phyloP scores from a whole-genome alignment of 306 rosid genomes.

The Quercus bicolor region DNA sequence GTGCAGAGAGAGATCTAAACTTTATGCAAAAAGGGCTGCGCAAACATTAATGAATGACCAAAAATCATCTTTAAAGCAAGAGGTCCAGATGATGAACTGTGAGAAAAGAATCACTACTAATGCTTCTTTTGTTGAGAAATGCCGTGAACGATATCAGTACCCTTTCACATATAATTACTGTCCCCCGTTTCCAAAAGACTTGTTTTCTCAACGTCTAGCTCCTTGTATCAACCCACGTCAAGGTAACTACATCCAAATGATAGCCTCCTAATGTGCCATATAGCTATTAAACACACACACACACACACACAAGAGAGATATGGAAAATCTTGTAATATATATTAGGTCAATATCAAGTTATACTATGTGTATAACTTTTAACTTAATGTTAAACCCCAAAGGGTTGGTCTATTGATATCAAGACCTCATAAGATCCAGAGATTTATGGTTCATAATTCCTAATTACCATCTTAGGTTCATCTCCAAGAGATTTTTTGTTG shows the following conservation, averaged over 20 bases:
- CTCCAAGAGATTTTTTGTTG: no score
- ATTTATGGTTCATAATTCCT: no score
- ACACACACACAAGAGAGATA: no score
- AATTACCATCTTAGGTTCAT: no score
- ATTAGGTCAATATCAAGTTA: no score
- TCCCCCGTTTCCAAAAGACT: constrained; percentile 30
- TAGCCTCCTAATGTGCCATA: no score
- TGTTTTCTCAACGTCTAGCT: constrained; percentile 24
- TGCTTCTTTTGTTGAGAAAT: constrained; percentile 38
- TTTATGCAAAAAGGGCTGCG: constrained; percentile 38
- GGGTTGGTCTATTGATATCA: no score
- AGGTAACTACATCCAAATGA: constrained; percentile 26
- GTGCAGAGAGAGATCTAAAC: constrained; percentile 56
- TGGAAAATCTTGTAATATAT: no score
- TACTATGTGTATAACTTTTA: no score
- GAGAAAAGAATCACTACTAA: constrained; percentile 16
- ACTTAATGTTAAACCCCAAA: no score
- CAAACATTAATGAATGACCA: not conserved
- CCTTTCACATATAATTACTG: constrained; percentile 21
- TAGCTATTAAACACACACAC: no score
- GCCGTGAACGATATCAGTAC: constrained; percentile 19
- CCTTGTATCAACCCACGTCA: constrained; percentile 30
- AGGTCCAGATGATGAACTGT: constrained; percentile 3
- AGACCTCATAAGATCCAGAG: no score
- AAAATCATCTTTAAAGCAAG: constrained; percentile 13